phyloP scores from a whole-genome alignment of 768 basidiomycete genomes.

The Leccinum obscurum region DNA sequence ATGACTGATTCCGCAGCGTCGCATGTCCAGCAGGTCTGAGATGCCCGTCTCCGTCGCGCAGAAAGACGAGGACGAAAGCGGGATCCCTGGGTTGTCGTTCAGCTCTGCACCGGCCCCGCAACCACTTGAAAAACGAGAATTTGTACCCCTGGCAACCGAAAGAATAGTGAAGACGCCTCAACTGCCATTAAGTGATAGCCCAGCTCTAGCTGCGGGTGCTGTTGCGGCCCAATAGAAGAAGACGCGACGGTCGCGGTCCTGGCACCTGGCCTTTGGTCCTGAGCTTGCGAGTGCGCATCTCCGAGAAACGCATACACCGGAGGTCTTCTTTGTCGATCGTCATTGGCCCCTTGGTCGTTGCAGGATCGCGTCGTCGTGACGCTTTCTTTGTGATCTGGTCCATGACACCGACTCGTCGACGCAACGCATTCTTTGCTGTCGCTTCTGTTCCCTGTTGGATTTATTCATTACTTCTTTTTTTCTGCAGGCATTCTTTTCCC shows the following conservation, averaged over 20 bases:
- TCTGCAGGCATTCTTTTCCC: constrained; percentile 29
- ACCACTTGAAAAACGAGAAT: constrained; percentile 40
- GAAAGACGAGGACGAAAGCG: constrained; percentile 42
- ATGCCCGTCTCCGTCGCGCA: constrained; percentile 22
- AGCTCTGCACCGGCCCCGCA: constrained; percentile 33
- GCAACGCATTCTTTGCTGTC: constrained; percentile 17
- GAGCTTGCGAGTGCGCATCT: constrained; percentile 7
- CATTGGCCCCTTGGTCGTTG: constrained; percentile 2
- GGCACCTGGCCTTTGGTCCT: neutral
- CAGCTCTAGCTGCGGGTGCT: constrained; percentile 51
- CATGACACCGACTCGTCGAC: constrained; percentile 3
- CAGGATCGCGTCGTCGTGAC: constrained; percentile 3
- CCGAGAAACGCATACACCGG: neutral
- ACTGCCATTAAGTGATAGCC: constrained; percentile 61
- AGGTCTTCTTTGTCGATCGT: neutral
- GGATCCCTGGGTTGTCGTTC: constrained; percentile 35
- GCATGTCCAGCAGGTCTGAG: constrained; percentile 44
- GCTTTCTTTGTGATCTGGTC: constrained; percentile 4
- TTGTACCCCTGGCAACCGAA: constrained; percentile 41
- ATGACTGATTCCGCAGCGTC: constrained; percentile 32
- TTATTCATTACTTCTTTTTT: constrained; percentile 32
- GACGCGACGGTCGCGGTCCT: neutral
- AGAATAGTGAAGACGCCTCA: constrained; percentile 57
- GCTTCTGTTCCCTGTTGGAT: constrained; percentile 23
- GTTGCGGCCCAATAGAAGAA: constrained; percentile 34